A percentile compares a stretch with the other conserved stretches of the same genome.
Evolutionary conservation across 805 yeast species (phyloP).

Genomic region (Citeromyces nyonsensis): DNA sequence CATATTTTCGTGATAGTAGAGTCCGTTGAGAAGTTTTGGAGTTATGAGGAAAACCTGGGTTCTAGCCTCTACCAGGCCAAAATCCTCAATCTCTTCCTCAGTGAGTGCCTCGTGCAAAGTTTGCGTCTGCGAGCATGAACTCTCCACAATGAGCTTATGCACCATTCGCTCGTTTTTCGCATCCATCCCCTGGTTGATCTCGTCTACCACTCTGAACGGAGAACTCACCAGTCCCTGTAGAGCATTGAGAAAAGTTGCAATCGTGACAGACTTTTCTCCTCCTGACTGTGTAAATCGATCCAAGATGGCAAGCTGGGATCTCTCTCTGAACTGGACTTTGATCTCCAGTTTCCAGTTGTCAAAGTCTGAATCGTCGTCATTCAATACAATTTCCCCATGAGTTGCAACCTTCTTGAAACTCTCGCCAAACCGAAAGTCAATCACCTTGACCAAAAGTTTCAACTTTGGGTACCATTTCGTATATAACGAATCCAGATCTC

Average conservation of each 20-base stretch:
- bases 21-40: constrained; percentile 71
- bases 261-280: constrained; percentile 93
- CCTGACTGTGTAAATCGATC: constrained; percentile 92
- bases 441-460: constrained; percentile 28
- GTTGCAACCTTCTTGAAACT: constrained; percentile 68
- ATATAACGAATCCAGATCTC: constrained; percentile 21
- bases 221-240: constrained; percentile 78
- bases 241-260: constrained; percentile 80
- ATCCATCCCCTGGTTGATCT: constrained; percentile 98
- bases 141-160: constrained; percentile 71
- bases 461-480: constrained; percentile 50
- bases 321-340: constrained; percentile 72
- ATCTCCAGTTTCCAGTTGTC: constrained; percentile 77
- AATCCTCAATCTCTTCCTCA: constrained; percentile 4
- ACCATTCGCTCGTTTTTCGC: constrained; percentile 79
- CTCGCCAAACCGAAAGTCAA: constrained; percentile 49
- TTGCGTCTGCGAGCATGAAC: constrained; percentile 40
- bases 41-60: constrained; percentile 88
- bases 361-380: constrained; percentile 32
- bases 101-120: constrained; percentile 2
- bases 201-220: constrained; percentile 93
- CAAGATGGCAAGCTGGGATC: constrained; percentile 49
- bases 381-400: constrained; percentile 64
- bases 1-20: constrained; percentile 70
- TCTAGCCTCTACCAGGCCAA: too few species aligned